Evolutionary conservation across 2,329 filamentous ascomycete species (phyloP).

Genomic region (Arthrocladium fulminans): DNA sequence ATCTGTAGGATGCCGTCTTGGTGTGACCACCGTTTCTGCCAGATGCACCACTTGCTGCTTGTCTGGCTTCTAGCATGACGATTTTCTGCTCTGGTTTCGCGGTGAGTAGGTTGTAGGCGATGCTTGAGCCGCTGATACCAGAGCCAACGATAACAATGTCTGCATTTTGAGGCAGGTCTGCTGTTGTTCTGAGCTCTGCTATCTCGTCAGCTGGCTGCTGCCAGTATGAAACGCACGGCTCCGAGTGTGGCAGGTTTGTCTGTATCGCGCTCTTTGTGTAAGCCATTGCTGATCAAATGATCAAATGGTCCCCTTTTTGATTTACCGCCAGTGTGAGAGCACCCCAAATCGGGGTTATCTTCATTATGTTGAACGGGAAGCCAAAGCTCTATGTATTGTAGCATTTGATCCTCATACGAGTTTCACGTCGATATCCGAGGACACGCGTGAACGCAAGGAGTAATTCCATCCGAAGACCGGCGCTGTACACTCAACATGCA

Average conservation of each 20-base stretch:
- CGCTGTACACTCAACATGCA: too few species aligned
- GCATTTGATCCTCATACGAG: neutral
- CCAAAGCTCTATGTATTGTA: neutral
- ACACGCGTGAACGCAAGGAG: neutral
- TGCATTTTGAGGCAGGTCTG: constrained; percentile 22
- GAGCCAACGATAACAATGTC: constrained; percentile 31
- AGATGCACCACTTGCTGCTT: constrained; percentile 31
- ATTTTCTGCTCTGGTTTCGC: constrained; percentile 23
- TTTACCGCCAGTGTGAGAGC: too few species aligned
- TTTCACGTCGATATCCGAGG: neutral
- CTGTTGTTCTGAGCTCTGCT: constrained; percentile 14
- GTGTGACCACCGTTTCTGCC: constrained; percentile 40
- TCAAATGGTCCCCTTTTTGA: too few species aligned
- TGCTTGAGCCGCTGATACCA: constrained; percentile 30
- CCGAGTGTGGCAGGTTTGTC: constrained; percentile 28
- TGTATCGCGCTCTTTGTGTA: constrained; percentile 12
- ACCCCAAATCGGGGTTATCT: too few species aligned
- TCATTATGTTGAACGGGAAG: too few species aligned
- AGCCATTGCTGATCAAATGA: constrained; percentile 24
- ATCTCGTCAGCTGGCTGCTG: constrained; percentile 24
- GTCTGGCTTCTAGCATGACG: constrained; percentile 29
- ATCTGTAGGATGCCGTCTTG: constrained; percentile 43
- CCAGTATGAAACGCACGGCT: constrained; percentile 32
- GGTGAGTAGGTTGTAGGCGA: constrained; percentile 27
- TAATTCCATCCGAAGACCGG: neutral